These are phyloP conservation scores for Geotrichum citri-aurantii DNA, from an alignment of 1,139 yeast species.

Conservation along the genomic window DNA sequence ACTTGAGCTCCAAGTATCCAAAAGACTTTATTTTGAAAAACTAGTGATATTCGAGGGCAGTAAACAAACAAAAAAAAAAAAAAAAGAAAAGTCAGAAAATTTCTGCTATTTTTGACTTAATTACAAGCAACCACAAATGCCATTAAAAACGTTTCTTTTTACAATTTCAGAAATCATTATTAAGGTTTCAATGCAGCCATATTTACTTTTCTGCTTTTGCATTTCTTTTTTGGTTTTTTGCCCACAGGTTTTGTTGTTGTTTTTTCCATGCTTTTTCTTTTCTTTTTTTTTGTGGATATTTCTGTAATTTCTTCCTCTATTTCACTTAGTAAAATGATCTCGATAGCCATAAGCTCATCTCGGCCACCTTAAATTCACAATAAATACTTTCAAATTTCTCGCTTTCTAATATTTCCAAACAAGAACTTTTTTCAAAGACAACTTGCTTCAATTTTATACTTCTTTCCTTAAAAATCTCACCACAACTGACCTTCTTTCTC, in stretches of 20 bases:
- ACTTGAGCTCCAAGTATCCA: too few species aligned
- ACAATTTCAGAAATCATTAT: too few species aligned
- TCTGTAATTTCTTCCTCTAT: not conserved
- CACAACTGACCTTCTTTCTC: not conserved
- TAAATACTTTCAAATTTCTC: conserved; percentile 4
- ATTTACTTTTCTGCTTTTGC: not conserved
- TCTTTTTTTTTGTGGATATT: not conserved
- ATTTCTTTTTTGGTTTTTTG: not conserved
- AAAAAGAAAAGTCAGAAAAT: not conserved
- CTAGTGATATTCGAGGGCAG: not conserved
- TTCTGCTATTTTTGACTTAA: not conserved
- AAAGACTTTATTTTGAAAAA: not conserved
- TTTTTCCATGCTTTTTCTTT: not conserved
- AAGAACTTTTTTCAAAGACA: not conserved
- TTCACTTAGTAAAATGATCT: not conserved
- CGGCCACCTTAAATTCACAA: not conserved
- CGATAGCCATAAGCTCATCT: not conserved
- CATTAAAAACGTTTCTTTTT: not conserved
- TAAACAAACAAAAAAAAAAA: not conserved
- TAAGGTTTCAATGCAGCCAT: not conserved
- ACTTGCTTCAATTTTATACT: not conserved
- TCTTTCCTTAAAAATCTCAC: not conserved
- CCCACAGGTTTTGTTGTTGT: not conserved
- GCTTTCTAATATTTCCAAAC: not conserved
- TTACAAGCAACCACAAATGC: not conserved